Evolutionary conservation across 306 rosid species (phyloP).

Genomic region (Dryas drummondii): DNA sequence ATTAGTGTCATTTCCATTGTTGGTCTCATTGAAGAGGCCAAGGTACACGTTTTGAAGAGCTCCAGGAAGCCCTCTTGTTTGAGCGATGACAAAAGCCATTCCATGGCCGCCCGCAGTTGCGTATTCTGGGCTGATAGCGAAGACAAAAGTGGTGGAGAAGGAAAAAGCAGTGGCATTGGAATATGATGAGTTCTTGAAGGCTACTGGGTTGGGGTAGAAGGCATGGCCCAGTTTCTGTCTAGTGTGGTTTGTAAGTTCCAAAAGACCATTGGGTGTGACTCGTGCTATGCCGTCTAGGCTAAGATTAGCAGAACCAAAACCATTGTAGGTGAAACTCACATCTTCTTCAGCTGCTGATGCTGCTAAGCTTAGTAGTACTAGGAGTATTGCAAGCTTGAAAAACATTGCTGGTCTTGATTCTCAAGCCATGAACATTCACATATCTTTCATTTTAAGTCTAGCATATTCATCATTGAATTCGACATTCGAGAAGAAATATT

Average conservation of each 20-base stretch:
- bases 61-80: neutral
- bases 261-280: neutral
- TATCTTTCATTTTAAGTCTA: too few species aligned
- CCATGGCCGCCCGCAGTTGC: neutral
- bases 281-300: slow-evolving; percentile 6
- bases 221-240: slow-evolving; percentile 3
- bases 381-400: neutral
- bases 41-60: neutral
- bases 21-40: slow-evolving; percentile 5
- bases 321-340: neutral
- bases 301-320: neutral
- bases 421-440: too few species aligned
- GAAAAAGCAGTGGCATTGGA: neutral
- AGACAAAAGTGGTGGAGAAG: slow-evolving; percentile 20
- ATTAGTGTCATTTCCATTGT: neutral
- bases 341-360: neutral
- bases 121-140: neutral
- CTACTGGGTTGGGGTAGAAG: slow-evolving; percentile 13
- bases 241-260: neutral
- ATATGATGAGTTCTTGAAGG: slow-evolving; percentile 3
- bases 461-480: too few species aligned
- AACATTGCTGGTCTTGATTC: neutral
- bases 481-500: too few species aligned
- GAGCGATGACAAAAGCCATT: slow-evolving; percentile 7
- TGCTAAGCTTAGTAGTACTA: neutral